Conservation (phyloP, 805 yeast species). For the Danielia reshetovae region DNA sequence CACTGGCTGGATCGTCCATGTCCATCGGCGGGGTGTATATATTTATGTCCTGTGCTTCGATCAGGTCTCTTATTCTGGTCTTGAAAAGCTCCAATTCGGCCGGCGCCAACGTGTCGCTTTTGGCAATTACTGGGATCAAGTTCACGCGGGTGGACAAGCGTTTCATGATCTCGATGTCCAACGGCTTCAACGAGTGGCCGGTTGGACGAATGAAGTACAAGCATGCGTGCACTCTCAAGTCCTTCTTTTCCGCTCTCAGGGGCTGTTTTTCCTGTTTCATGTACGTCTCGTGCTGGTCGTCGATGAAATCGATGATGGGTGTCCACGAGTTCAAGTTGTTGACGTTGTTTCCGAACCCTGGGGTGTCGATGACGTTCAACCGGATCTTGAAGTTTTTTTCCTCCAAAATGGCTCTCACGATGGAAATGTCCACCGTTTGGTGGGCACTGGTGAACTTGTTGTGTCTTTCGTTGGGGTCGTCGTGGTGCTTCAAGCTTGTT, state of each 20-base stretch:
- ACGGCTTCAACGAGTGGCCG: slow-evolving; percentile 80
- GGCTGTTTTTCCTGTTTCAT: slow-evolving; percentile 97
- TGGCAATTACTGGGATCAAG: slow-evolving; percentile 84
- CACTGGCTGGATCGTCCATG: slow-evolving; percentile 65
- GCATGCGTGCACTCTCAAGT: slow-evolving; percentile 87
- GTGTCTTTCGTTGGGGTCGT: slow-evolving; percentile 51
- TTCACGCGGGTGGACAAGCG: slow-evolving; percentile 76
- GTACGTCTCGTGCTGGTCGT: slow-evolving; percentile 82
- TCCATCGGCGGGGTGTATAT: slow-evolving; percentile 84
- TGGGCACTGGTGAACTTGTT: slow-evolving; percentile 51
- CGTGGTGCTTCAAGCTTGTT: slow-evolving; percentile 59
- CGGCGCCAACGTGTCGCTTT: slow-evolving; percentile 79
- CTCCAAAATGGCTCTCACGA: slow-evolving; percentile 73
- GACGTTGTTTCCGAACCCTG: slow-evolving; percentile 90
- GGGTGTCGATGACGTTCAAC: slow-evolving; percentile 84
- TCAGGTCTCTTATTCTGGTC: slow-evolving; percentile 72
- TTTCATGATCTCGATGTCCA: slow-evolving; percentile 87
- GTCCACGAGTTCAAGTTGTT: slow-evolving; percentile 85
- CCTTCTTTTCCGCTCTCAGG: slow-evolving; percentile 57
- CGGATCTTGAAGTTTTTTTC: slow-evolving; percentile 78
- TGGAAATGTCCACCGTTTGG: slow-evolving; percentile 74
- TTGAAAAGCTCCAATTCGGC: slow-evolving; percentile 67
- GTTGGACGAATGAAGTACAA: slow-evolving; percentile 89
- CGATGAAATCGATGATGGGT: slow-evolving; percentile 82
- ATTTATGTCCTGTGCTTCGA: slow-evolving; percentile 78